A percentile compares a stretch with the other conserved stretches of the same genome.
Conservation (phyloP, 257 asterid species). For the Solanum piurae region DNA sequence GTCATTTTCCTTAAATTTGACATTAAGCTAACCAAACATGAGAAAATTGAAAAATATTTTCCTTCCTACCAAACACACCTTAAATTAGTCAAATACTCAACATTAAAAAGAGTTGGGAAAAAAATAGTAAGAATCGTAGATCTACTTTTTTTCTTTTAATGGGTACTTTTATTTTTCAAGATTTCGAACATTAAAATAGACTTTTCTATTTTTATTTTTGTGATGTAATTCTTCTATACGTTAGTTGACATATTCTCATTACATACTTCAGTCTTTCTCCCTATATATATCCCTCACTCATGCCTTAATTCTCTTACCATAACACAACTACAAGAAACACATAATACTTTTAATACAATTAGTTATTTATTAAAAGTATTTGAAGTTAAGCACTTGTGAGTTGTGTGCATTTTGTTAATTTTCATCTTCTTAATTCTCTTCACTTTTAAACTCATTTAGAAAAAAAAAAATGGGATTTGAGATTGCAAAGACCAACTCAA, state of each 20-base stretch:
- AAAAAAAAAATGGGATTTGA: conserved; percentile 25
- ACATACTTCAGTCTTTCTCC: background rate
- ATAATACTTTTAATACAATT: background rate
- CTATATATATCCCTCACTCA: conserved; percentile 23
- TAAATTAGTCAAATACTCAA: background rate
- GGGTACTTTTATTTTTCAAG: conserved; percentile 5
- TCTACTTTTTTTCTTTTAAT: background rate
- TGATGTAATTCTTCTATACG: background rate
- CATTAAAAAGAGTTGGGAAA: background rate
- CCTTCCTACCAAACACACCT: no score
- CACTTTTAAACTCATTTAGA: background rate
- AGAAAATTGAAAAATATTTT: no score
- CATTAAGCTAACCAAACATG: no score
- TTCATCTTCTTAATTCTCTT: background rate
- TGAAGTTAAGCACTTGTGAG: background rate
- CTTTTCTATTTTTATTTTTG: conserved; percentile 12
- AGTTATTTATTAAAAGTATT: background rate
- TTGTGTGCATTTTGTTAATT: background rate
- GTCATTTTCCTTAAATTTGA: no score
- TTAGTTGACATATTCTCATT: background rate
- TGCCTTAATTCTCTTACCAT: background rate
- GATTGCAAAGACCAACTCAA: conserved; percentile 4
- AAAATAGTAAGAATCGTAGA: background rate
- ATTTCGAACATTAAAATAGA: conserved; percentile 43
- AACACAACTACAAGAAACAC: background rate